Evolutionary conservation across 169 alveolate species (phyloP).

Genomic region (Eimeria acervulina): DNA sequence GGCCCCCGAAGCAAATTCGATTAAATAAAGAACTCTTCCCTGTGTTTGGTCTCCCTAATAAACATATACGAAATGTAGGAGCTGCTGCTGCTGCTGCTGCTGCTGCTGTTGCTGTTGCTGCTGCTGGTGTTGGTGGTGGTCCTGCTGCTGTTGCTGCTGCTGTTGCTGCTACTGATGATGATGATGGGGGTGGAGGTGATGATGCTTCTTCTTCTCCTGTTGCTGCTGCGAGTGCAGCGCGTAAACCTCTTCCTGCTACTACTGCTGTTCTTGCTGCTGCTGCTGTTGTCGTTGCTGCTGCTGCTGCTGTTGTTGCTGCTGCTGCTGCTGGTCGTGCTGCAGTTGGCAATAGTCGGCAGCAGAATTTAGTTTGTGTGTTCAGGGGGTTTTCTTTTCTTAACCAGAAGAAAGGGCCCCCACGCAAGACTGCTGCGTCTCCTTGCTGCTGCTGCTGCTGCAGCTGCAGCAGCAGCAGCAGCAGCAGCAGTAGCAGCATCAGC

Average conservation of each 20-base stretch:
- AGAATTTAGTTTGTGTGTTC: neutral
- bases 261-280: neutral
- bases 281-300: neutral
- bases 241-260: neutral
- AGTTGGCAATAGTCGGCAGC: neutral
- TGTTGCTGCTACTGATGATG: neutral
- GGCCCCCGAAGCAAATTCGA: slow-evolving; percentile 29
- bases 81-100: neutral
- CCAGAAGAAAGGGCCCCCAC: neutral
- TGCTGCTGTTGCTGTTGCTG: neutral
- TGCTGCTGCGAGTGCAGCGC: neutral
- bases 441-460: no score
- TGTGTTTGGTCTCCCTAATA: slow-evolving; percentile 74
- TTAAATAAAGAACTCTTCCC: slow-evolving; percentile 75
- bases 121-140: neutral
- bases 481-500: no score
- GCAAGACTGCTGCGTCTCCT: neutral
- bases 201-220: neutral
- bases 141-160: neutral
- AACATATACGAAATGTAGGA: slow-evolving; percentile 12
- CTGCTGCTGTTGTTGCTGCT: neutral
- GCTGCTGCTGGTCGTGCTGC: neutral
- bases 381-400: neutral
- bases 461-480: no score
- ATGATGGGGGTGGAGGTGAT: neutral